Evolutionary conservation across 495 filamentous ascomycete species (phyloP), one percentile per base, ranked within the genome.

Genomic region (Aspergillus campestris): DNA sequence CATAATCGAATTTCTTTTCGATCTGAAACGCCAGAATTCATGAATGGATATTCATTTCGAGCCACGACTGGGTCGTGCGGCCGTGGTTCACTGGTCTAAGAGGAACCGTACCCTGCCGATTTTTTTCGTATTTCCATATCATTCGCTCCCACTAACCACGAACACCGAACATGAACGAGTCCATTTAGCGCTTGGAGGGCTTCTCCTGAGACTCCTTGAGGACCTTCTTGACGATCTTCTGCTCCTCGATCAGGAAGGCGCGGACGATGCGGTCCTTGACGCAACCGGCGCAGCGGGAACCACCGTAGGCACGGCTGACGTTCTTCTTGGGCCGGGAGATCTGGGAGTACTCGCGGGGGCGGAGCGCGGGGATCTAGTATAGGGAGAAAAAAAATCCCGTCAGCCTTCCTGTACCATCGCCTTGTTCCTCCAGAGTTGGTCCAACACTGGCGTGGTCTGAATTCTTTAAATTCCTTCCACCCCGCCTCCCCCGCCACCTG

Each of bases 141-240:
- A 52, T 61, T 66, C 61, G 61, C 62, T 65, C 61, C 64, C 58
- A 49, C 50, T 52, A 59, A 60, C 59, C 56, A 67, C 59, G 62
- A 66, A 60, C 54, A 71, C 62, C 64, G 62, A 65, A 59, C 61
- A 57, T 59, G 58, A 58, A 59, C 52, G 55, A 54, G 58, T 59
- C 45, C 61, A 66, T 56, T 73, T 69, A 61, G 74, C 67, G 69
- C 70, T 74, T 74, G 53, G 60, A 48, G 52, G 66, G 62, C 86
- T 94, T 94, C 67, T 78, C 71, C 76, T 90, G 86, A 54, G 74
- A 84, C 76, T 95, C 89, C 82, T 94, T 91, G 70, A 94, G 81
- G 60, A 97, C 92, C 86, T 97, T 97, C 88, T 99, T 97, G 73
- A 99, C 94, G 58, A 99, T 96, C 88, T 97, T 97, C 79, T 99